These are phyloP conservation scores for Dictyostelium intermedium DNA, from an alignment of 78 protist genomes.

Conservation along the genomic window DNA sequence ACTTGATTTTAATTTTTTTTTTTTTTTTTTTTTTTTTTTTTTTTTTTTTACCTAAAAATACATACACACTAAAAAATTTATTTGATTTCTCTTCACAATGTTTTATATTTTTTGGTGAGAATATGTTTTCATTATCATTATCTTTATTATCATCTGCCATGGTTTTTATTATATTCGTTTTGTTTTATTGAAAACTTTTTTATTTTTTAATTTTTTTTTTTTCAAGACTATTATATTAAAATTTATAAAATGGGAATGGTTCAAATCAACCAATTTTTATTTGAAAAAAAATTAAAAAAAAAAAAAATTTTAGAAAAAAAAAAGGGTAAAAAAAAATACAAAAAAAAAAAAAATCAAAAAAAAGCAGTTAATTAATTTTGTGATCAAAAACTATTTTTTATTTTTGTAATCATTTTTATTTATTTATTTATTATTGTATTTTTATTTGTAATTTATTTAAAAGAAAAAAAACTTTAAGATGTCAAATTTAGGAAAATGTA, in stretches of 20 bases:
- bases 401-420: not conserved
- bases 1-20: no score
- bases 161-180: not conserved
- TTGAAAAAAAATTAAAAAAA: not conserved
- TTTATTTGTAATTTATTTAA: not conserved
- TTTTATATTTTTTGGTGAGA: slow-evolving; percentile 37
- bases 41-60: not conserved
- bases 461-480: not conserved
- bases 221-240: not conserved
- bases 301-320: not conserved
- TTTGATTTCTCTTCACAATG: slow-evolving; percentile 49
- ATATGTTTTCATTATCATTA: slow-evolving; percentile 10
- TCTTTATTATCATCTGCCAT: not conserved
- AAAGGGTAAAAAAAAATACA: not conserved
- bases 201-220: not conserved
- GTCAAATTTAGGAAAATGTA: slow-evolving; percentile 43
- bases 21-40: not conserved
- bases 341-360: not conserved
- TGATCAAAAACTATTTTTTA: not conserved
- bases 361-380: not conserved
- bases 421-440: not conserved
- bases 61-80: slow-evolving; percentile 52
- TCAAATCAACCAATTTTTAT: not conserved
- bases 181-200: no score
- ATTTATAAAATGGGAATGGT: not conserved